Evolutionary conservation across 495 filamentous ascomycete genomes (phyloP).

Genomic region (Parathielavia appendiculata): DNA sequence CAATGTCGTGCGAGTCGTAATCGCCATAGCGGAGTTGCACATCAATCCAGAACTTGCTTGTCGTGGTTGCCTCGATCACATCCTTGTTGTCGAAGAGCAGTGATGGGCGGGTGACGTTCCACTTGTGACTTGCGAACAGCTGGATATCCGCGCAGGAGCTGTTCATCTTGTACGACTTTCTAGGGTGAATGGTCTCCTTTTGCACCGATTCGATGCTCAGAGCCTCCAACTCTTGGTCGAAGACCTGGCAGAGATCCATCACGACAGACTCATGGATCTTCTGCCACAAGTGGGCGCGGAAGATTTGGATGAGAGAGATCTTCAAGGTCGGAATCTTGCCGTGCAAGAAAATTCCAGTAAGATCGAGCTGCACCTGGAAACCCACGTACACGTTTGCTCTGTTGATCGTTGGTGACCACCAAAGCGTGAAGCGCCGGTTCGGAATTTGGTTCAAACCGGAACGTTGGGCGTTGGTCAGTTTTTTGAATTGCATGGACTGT

Average conservation of each 20-base stretch:
- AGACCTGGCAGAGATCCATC: conserved; percentile 99
- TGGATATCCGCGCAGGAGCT: conserved; percentile 98
- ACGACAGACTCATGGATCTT: conserved; percentile 99
- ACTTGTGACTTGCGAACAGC: conserved; percentile 96
- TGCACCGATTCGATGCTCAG: conserved; percentile 97
- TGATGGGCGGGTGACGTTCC: conserved; percentile 93
- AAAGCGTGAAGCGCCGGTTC: conserved; percentile 97
- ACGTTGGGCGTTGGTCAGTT: conserved; percentile 95
- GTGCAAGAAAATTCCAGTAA: conserved; percentile 99
- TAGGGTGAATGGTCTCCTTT: conserved; percentile 98
- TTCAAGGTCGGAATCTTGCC: conserved; percentile 99
- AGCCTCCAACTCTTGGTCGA: conserved; percentile 95
- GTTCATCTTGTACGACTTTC: conserved; percentile 99
- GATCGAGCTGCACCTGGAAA: conserved; percentile 98
- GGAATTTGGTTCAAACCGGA: conserved; percentile 99
- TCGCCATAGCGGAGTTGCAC: conserved; percentile 97
- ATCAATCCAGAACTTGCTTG: conserved; percentile 99
- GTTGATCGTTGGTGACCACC: conserved; percentile 89
- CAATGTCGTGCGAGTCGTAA: conserved; percentile 99
- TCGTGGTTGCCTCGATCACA: conserved; percentile 87
- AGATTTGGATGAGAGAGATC: conserved; percentile 98
- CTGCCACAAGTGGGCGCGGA: conserved; percentile 99
- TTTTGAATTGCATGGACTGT: conserved; percentile 91
- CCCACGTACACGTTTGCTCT: conserved; percentile 81
- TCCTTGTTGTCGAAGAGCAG: conserved; percentile 96